A percentile compares a stretch with the other conserved stretches of the same genome.
Conservation (phyloP, 176 grass and related monocot species). For the Aegilops tauschii region DNA sequence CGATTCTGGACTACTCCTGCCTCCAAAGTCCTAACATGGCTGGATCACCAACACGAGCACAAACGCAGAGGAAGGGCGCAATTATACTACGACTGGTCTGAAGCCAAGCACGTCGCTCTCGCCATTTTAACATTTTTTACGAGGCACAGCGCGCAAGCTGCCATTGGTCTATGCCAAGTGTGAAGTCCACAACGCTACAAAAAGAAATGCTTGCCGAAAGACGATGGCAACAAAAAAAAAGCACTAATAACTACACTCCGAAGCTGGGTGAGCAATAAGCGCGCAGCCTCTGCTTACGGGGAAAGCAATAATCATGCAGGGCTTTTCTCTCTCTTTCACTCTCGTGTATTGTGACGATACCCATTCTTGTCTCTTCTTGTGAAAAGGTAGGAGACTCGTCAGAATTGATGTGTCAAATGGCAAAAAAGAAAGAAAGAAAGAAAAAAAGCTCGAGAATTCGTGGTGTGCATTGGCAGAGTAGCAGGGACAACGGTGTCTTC, state of each 20-base stretch:
- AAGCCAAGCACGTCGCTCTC: conserved; percentile 13
- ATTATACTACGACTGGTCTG: background rate
- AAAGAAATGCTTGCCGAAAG: background rate
- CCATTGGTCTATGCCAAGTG: conserved; percentile 34
- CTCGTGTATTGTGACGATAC: background rate
- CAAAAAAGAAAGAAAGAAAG: background rate
- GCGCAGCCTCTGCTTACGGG: background rate
- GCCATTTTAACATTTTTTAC: conserved; percentile 29
- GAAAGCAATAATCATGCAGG: conserved; percentile 3
- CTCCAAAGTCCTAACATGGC: background rate
- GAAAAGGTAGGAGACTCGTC: background rate
- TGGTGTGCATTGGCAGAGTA: conserved; percentile 6
- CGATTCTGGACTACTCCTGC: background rate
- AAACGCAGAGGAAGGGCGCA: background rate
- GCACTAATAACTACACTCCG: background rate
- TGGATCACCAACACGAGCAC: background rate
- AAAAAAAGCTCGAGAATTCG: background rate
- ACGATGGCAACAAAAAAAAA: background rate
- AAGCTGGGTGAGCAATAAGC: background rate
- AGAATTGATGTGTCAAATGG: conserved; percentile 12
- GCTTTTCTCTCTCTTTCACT: background rate
- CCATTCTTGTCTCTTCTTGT: background rate
- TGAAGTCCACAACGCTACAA: conserved; percentile 35
- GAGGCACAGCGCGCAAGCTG: background rate
- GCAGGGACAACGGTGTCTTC: conserved; percentile 1